Evolutionary conservation across 495 filamentous ascomycete species (phyloP), one percentile per base, ranked within the genome.

Genomic region (Penicillium waksmanii): DNA sequence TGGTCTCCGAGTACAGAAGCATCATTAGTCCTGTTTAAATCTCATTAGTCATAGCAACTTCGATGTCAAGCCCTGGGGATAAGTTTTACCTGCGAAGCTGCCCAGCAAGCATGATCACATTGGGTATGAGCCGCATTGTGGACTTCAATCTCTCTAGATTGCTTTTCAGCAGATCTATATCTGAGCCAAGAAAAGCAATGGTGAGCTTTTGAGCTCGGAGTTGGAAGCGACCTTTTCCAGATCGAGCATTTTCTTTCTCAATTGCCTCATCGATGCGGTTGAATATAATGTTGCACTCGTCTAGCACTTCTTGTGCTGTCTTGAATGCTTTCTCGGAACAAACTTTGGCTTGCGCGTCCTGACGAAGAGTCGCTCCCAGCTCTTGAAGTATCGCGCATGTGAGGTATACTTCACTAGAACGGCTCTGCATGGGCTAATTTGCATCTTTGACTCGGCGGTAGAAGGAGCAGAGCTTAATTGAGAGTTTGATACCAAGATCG

Each of bases 131-230:
- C 31, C 64, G 34, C 42, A 72, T 56, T 17, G 68, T 74, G 3
- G 51, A 58, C 40, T 74, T 76, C 53, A 76, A 52, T 12, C 65
- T 64, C 9, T 76, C 73, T 25, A 76, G 51, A 56, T 72, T 70
- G 21, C 53, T 63, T 9, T 57, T 51, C 15, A 76, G 51, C 10
- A 74, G 35, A 36, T 67, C 56, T 23, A 76, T 42, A 33, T 70
- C 63, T 9, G 52, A 57, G 48, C 67, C 57, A 17, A 61, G 38
- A 43, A 65, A 44, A 19, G 42, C 42, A 44, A n/a, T n/a, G 2
- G 42, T 17, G 13, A 44, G 3, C 42, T 44, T 44, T 9, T n/a
- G 18, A 11, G 42, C 42, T 5, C 42, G 11, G 17, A 11, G 42
- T n/a, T 18, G 42, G 42, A 19, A 44, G 18, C 15, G 42, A 44